Evolutionary conservation across 495 filamentous ascomycete species (phyloP).

Genomic region (Aspergillus heteromorphus): DNA sequence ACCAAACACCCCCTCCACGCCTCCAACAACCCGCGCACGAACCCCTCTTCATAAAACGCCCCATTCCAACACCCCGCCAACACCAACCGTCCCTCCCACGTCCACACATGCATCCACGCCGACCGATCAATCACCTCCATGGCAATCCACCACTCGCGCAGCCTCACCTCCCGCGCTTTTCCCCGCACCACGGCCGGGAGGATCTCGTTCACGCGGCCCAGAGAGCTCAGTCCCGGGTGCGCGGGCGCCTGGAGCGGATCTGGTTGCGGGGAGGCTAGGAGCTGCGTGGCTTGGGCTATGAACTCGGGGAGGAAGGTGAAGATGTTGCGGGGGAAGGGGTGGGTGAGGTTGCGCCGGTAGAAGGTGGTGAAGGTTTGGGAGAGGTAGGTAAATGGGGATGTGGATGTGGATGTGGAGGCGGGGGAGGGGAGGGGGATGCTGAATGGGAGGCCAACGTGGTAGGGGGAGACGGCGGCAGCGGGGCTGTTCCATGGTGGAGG

Average conservation of each 20-base stretch:
- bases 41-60: constrained; percentile 20
- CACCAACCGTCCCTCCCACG: constrained; percentile 11
- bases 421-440: constrained; percentile 3
- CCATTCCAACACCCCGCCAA: constrained; percentile 19
- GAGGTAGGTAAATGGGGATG: constrained; percentile 3
- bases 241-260: constrained; percentile 8
- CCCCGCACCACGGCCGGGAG: no score
- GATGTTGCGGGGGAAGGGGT: not conserved
- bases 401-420: no score
- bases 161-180: constrained; percentile 9
- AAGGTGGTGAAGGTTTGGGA: constrained; percentile 11
- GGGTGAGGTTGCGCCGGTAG: not conserved
- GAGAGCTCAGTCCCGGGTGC: constrained; percentile 19
- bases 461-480: constrained; percentile 2
- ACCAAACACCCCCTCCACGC: constrained; percentile 2
- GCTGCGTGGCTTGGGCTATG: not conserved
- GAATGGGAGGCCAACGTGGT: constrained; percentile 17
- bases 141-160: constrained; percentile 22
- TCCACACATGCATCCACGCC: constrained; percentile 21
- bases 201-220: constrained; percentile 17
- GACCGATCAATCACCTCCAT: constrained; percentile 15
- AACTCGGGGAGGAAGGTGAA: not conserved
- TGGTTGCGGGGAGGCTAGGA: constrained; percentile 4
- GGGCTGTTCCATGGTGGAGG: constrained; percentile 1
- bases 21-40: constrained; percentile 12